Base-by-base conservation (phyloP, 345 rosid genomes). In the Pistacia integerrima region DNA sequence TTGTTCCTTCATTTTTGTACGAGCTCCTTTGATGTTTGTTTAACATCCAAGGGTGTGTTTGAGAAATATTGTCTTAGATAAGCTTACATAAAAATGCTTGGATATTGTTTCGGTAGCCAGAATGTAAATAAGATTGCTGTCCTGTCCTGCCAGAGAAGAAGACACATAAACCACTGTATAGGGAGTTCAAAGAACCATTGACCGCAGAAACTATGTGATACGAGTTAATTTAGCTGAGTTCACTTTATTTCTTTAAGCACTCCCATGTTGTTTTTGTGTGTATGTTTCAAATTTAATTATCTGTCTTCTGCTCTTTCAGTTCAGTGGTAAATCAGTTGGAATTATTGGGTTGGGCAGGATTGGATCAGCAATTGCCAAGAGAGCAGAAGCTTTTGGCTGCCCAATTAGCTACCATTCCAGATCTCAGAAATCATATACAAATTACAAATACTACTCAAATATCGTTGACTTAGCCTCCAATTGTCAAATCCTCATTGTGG, bases 261-360 rank as follows among this genome's bases (percentile, higher is more conserved):
- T 17, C 10, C 28, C 25, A 48, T 38, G 10, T 10, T 46, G 52
- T 65, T 38, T 18, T 41, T 46, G 41, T 52, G 51, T 48, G 11
- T 55, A 14, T 28, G 8, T 46, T 58, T 17, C 22, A 46, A 41
- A 4, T 72, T 25, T 41, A 59, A 71, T 41, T 51, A 59, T 62
- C 70, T n/a, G 33, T 60, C 17, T 38, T 55, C 28, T 25, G 8
- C 58, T 81, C 57, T 80, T 77, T 54, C 87, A 89, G 91, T 86
- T 89, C 74, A 86, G 81, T 64, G 93, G 90, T 16, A 88, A 89
- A 82, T 64, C 90, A 28, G 80, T 88, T 18, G 92, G 96, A 22
- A 89, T 91, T 57, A 62, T 91, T 25, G 96, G 92, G 22, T 25
- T 89, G 75, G 88, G 93, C 71, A 79, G 93, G 86, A 89, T 92